A percentile compares a stretch with the other conserved stretches of the same genome.
Evolutionary conservation across 2,329 filamentous ascomycete species (phyloP).

Genomic region (Lecanosticta acicola): DNA sequence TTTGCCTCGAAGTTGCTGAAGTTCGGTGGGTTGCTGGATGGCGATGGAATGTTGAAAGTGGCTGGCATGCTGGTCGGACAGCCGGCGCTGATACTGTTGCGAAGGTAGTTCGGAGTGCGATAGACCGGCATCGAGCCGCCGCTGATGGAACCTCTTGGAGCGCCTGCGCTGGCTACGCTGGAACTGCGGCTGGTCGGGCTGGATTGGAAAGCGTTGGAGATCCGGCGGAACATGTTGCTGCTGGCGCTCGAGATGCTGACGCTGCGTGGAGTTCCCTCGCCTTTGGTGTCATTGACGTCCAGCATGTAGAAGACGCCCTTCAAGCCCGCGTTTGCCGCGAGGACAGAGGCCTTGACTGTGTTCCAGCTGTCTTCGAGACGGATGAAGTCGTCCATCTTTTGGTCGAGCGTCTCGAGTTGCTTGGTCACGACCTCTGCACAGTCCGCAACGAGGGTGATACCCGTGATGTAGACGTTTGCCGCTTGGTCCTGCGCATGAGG

Average conservation of each 20-base stretch:
- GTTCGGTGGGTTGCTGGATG: conserved; percentile 16
- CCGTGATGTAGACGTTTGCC: conserved; percentile 42
- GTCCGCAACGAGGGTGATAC: conserved; percentile 42
- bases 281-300: conserved; percentile 24
- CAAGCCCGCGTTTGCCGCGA: conserved; percentile 38
- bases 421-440: conserved; percentile 39
- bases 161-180: conserved; percentile 21
- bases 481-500: conserved; percentile 37
- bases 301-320: conserved; percentile 45
- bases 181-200: conserved; percentile 16
- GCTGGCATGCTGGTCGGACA: conserved; percentile 38
- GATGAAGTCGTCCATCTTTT: conserved; percentile 42
- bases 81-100: conserved; percentile 33
- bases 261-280: conserved; percentile 16
- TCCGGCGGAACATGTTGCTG: conserved; percentile 28
- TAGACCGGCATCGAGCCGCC: conserved; percentile 23
- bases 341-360: conserved; percentile 38
- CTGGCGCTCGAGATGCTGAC: conserved; percentile 26
- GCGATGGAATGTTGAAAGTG: too few species aligned
- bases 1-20: conserved; percentile 23
- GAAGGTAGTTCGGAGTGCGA: conserved; percentile 32
- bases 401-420: conserved; percentile 38
- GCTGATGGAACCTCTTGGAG: conserved; percentile 12
- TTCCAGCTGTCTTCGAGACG: conserved; percentile 42
- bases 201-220: conserved; percentile 30